phyloP scores from a whole-genome alignment of 441 rosid species.

The Dalechampia spathulata region DNA sequence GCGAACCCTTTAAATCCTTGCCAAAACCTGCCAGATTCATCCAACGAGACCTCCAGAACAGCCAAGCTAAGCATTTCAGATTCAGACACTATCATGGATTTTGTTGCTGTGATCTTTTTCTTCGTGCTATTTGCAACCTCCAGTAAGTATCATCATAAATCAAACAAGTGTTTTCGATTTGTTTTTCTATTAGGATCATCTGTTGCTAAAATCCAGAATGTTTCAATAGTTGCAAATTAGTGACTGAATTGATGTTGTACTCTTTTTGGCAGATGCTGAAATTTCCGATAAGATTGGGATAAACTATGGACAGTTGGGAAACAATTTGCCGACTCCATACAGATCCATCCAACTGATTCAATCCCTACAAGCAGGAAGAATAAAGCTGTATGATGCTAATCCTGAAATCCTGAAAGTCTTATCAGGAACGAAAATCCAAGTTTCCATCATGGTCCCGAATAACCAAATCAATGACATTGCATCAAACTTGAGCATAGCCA shows the following conservation, averaged over 20 bases:
- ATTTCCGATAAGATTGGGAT: constrained; percentile 46
- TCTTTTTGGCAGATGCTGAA: constrained; percentile 23
- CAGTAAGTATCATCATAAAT: no score
- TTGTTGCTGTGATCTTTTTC: no score
- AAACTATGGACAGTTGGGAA: constrained; percentile 68
- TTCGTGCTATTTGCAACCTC: no score
- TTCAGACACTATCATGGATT: no score
- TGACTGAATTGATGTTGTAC: no score
- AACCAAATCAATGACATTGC: constrained; percentile 42
- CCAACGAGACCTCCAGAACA: no score
- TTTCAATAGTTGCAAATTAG: no score
- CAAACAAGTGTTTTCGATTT: no score
- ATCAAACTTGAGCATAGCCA: constrained; percentile 37
- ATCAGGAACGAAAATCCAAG: constrained; percentile 46
- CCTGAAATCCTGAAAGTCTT: constrained; percentile 53
- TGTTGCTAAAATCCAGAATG: no score
- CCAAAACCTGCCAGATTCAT: no score
- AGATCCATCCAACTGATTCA: constrained; percentile 44
- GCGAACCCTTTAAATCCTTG: constrained; percentile 15
- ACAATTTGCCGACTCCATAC: constrained; percentile 60
- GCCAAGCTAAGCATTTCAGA: no score
- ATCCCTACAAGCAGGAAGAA: constrained; percentile 43
- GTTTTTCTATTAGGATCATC: no score
- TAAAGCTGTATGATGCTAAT: constrained; percentile 60
- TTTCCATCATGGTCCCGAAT: constrained; percentile 61